phyloP scores from a whole-genome alignment of 1,139 yeast species.

The Pichia sp. region DNA sequence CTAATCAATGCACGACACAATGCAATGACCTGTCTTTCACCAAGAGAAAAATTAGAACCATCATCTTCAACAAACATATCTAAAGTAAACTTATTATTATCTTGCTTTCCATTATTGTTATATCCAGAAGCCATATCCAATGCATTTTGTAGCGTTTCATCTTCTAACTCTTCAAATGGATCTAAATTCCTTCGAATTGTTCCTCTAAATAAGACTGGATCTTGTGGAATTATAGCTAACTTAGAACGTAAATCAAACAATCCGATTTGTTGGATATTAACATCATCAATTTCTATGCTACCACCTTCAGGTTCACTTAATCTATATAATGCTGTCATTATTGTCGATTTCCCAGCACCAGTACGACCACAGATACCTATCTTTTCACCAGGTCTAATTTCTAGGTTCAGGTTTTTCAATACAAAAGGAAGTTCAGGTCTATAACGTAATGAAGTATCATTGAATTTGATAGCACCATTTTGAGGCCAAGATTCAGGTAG shows the following conservation, averaged over 20 bases:
- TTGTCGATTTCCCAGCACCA: slow-evolving; percentile 42
- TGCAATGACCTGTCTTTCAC: slow-evolving; percentile 50
- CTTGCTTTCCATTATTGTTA: slow-evolving; percentile 1
- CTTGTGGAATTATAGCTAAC: slow-evolving; percentile 41
- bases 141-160: slow-evolving; percentile 40
- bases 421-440: slow-evolving; percentile 53
- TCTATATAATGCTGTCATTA: slow-evolving; percentile 39
- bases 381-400: slow-evolving; percentile 33
- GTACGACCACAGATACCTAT: slow-evolving; percentile 42
- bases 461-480: slow-evolving; percentile 32
- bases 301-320: slow-evolving; percentile 30
- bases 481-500: slow-evolving; percentile 47
- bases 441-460: slow-evolving; percentile 58
- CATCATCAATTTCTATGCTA: slow-evolving; percentile 33
- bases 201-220: slow-evolving; percentile 40
- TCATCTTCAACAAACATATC: slow-evolving; percentile 39
- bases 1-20: slow-evolving; percentile 50
- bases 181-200: slow-evolving; percentile 37
- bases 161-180: slow-evolving; percentile 35
- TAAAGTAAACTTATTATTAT: slow-evolving; percentile 41
- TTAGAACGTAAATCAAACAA: slow-evolving; percentile 32
- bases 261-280: slow-evolving; percentile 33
- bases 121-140: slow-evolving; percentile 37
- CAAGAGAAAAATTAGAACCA: slow-evolving; percentile 49
- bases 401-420: slow-evolving; percentile 34